phyloP scores from a whole-genome alignment of 2,329 filamentous ascomycete genomes.

The Bipolaris oryzae region DNA sequence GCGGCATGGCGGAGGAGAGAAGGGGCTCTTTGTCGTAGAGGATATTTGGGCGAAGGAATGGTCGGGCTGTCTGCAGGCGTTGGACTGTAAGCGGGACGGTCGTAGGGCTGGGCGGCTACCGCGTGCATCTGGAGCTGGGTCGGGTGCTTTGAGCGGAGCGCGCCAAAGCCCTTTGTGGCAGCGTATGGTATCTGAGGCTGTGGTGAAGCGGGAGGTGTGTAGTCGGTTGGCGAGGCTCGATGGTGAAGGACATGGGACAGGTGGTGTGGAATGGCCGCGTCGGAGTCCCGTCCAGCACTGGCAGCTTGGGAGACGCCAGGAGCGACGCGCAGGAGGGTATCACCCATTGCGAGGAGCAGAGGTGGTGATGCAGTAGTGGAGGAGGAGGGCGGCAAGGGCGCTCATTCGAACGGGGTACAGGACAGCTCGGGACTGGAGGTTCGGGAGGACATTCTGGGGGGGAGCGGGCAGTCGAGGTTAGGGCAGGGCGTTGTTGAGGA shows the following conservation, averaged over 20 bases:
- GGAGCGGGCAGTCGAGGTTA: not conserved
- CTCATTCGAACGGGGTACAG: constrained; percentile 40
- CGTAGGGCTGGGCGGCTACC: constrained; percentile 29
- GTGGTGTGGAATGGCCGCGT: constrained; percentile 19
- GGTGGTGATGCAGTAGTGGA: constrained; percentile 12
- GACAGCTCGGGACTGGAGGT: constrained; percentile 25
- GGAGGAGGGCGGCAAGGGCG: constrained; percentile 17
- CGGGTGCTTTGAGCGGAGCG: constrained; percentile 32
- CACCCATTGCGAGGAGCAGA: constrained; percentile 36
- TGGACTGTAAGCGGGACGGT: constrained; percentile 38
- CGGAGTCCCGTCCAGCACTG: constrained; percentile 14
- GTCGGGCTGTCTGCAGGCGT: constrained; percentile 40
- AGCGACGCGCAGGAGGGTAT: constrained; percentile 30
- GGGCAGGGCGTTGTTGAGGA: constrained; percentile 1
- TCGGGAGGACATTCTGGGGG: constrained; percentile 33
- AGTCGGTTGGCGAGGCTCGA: constrained; percentile 32
- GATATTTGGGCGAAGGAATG: constrained; percentile 50
- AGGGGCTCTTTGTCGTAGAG: constrained; percentile 50
- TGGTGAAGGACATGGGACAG: constrained; percentile 37
- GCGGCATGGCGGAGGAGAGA: constrained; percentile 48
- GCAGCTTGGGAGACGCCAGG: constrained; percentile 16
- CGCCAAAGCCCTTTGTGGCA: constrained; percentile 30
- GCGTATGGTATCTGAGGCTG: constrained; percentile 27
- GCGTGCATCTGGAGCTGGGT: constrained; percentile 41
- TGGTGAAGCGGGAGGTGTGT: constrained; percentile 44